Conservation (phyloP, 495 filamentous ascomycete species). For the Terfezia boudieri region DNA sequence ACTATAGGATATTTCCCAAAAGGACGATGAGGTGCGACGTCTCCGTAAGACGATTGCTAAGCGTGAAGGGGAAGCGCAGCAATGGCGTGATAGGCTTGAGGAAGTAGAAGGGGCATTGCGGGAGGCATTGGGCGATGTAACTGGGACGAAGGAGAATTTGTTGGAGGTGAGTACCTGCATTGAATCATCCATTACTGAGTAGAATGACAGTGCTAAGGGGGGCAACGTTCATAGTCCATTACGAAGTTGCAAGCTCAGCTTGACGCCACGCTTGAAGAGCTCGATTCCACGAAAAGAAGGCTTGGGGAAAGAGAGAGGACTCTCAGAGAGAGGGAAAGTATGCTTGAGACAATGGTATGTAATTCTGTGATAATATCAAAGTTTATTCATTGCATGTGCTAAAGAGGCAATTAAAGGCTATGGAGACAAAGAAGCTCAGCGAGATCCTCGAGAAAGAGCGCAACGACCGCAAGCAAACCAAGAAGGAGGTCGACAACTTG, state of each 20-base stretch:
- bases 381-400: no score
- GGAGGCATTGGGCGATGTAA: slow-evolving; percentile 58
- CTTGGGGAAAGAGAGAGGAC: slow-evolving; percentile 71
- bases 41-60: slow-evolving; percentile 60
- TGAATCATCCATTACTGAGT: slow-evolving; percentile 1
- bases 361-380: no score
- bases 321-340: slow-evolving; percentile 69
- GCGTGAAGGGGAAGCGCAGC: slow-evolving; percentile 66
- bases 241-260: slow-evolving; percentile 71
- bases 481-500: slow-evolving; percentile 64
- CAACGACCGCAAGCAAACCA: slow-evolving; percentile 58
- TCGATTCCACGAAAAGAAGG: slow-evolving; percentile 51
- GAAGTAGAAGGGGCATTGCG: slow-evolving; percentile 76
- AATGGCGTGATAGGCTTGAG: slow-evolving; percentile 70
- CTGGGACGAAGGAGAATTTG: slow-evolving; percentile 66
- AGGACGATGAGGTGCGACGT: slow-evolving; percentile 68
- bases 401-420: slow-evolving; percentile 30
- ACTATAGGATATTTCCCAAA: slow-evolving; percentile 4
- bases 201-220: slow-evolving; percentile 9
- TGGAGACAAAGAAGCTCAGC: slow-evolving; percentile 63
- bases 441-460: slow-evolving; percentile 87
- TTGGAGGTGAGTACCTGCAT: slow-evolving; percentile 35
- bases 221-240: slow-evolving; percentile 33
- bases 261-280: slow-evolving; percentile 55
- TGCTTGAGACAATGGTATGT: slow-evolving; percentile 43